Evolutionary conservation across 2,329 filamentous ascomycete species (phyloP).

Genomic region (Apiospora rasikravindrae): DNA sequence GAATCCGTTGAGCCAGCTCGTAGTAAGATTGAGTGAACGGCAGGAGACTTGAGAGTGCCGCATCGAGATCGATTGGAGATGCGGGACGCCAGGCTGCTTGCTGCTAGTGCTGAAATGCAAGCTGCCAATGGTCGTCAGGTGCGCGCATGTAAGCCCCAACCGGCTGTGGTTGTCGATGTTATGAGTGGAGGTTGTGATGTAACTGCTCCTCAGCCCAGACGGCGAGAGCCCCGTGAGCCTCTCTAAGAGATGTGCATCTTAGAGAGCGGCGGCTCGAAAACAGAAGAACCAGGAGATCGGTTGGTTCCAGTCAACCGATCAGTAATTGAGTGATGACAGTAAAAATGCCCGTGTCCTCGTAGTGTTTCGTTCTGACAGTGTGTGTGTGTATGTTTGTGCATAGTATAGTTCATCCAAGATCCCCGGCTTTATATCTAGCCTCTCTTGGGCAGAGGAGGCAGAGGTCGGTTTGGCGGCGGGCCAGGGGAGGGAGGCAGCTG

Average conservation of each 20-base stretch:
- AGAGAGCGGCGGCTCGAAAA: not conserved
- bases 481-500: conserved; percentile 72
- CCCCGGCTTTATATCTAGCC: conserved; percentile 44
- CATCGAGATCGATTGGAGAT: conserved; percentile 14
- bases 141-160: conserved; percentile 20
- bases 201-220: conserved; percentile 5
- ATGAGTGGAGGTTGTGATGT: conserved; percentile 1
- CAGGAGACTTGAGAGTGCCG: conserved; percentile 1
- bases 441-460: conserved; percentile 68
- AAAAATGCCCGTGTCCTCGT: conserved; percentile 3
- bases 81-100: not conserved
- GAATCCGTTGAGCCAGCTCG: conserved; percentile 25
- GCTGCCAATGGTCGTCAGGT: conserved; percentile 15
- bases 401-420: not conserved
- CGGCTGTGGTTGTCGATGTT: conserved; percentile 11
- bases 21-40: not conserved
- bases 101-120: not conserved
- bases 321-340: not conserved
- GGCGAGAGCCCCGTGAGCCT: not conserved
- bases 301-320: conserved; percentile 13
- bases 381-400: not conserved
- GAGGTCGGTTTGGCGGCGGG: conserved; percentile 67
- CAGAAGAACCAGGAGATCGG: not conserved
- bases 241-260: not conserved
- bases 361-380: not conserved